Evolutionary conservation across 1,284 basidiomycete genomes (phyloP).

Genomic region (Boletus mariae): DNA sequence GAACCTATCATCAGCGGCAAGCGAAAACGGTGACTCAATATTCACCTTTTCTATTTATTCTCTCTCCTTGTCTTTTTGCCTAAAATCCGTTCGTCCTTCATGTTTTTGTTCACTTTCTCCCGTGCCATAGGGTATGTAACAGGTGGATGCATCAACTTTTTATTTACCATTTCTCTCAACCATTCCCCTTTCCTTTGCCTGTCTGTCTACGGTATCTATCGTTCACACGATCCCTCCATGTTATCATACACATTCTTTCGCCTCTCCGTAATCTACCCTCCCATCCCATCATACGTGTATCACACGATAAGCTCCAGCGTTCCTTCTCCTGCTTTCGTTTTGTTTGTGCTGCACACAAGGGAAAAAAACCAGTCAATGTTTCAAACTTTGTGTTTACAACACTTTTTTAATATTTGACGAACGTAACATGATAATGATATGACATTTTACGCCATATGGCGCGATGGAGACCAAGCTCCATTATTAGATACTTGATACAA

Average conservation of each 20-base stretch:
- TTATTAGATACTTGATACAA: not conserved
- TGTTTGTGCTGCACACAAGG: not conserved
- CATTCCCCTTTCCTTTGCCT: not conserved
- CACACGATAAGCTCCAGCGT: not conserved
- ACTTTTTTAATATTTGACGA: no score
- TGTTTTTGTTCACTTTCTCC: not conserved
- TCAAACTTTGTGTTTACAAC: not conserved
- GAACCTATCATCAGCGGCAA: constrained; percentile 40
- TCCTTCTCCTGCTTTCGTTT: not conserved
- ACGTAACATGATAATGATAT: not conserved
- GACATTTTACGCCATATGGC: not conserved
- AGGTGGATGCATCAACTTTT: not conserved
- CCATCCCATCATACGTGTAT: not conserved
- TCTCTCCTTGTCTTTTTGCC: not conserved
- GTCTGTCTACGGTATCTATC: constrained; percentile 13
- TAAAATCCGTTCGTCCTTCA: not conserved
- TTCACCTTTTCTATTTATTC: not conserved
- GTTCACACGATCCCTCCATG: not conserved
- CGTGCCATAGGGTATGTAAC: constrained; percentile 17
- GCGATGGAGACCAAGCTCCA: not conserved
- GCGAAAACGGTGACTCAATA: constrained; percentile 38
- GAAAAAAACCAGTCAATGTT: not conserved
- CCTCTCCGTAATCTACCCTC: not conserved
- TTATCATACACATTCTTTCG: not conserved
- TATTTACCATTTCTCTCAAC: not conserved